These are phyloP conservation scores for Bolboschoenoplectus hybrid DNA, from an alignment of 202 grass and related monocot species.

Conservation along the genomic window DNA sequence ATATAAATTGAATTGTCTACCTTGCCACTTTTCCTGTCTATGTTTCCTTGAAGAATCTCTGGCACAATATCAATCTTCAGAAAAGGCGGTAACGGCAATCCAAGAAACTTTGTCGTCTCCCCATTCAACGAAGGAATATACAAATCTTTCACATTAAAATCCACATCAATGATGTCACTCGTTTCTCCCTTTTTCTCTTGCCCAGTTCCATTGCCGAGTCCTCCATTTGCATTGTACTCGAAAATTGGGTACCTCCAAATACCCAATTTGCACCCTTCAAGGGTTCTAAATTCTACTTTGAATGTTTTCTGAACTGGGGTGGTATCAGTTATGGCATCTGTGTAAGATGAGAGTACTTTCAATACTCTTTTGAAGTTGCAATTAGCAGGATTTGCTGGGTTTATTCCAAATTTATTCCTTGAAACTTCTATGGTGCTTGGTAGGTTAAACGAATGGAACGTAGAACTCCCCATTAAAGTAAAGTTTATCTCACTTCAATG, in stretches of 20 bases:
- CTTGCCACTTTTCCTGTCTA: constrained; percentile 60
- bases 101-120: constrained; percentile 72
- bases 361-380: constrained; percentile 1
- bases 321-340: neutral
- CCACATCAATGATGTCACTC: constrained; percentile 42
- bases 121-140: constrained; percentile 77
- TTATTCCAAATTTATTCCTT: constrained; percentile 21
- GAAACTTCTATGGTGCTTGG: constrained; percentile 19
- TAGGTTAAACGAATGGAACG: constrained; percentile 26
- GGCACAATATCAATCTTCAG: constrained; percentile 84
- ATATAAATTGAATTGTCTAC: constrained; percentile 37
- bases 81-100: constrained; percentile 73
- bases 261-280: constrained; percentile 69
- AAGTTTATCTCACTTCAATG: neutral
- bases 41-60: constrained; percentile 63
- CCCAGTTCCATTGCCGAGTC: constrained; percentile 50
- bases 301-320: constrained; percentile 8
- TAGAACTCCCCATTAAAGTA: constrained; percentile 41
- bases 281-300: constrained; percentile 58
- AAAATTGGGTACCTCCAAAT: constrained; percentile 90
- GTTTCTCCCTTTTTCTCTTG: constrained; percentile 1
- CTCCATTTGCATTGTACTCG: constrained; percentile 70
- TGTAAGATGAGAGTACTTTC: constrained; percentile 19
- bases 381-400: constrained; percentile 20
- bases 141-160: constrained; percentile 60